Conservation (phyloP, 1,139 yeast species). For the Arxiozyma slooffiae region DNA sequence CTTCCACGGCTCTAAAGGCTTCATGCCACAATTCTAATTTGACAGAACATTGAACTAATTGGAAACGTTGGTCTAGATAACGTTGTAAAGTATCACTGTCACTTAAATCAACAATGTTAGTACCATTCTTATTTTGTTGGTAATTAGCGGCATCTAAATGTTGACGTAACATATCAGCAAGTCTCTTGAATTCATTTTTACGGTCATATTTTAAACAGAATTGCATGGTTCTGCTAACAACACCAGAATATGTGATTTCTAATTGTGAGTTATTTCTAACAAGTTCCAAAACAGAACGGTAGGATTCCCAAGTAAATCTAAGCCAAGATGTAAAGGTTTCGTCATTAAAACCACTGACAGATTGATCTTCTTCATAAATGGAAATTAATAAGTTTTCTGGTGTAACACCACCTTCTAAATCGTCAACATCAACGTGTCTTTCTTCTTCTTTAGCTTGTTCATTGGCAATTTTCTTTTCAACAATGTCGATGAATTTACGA, state of each 20-base stretch:
- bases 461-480: constrained; percentile 80
- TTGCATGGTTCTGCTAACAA: constrained; percentile 78
- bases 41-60: constrained; percentile 84
- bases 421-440: constrained; percentile 40
- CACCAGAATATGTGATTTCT: constrained; percentile 77
- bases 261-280: constrained; percentile 86
- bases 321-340: constrained; percentile 95
- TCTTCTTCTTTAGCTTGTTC: constrained; percentile 62
- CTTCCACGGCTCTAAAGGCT: constrained; percentile 94
- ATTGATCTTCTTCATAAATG: constrained; percentile 84
- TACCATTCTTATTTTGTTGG: constrained; percentile 39
- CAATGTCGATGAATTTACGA: constrained; percentile 60
- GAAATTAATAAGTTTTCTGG: constrained; percentile 88
- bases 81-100: constrained; percentile 90
- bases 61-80: constrained; percentile 85
- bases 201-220: constrained; percentile 82
- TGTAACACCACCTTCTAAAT: constrained; percentile 68
- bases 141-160: constrained; percentile 74
- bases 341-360: constrained; percentile 61
- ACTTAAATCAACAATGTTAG: constrained; percentile 57
- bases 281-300: constrained; percentile 80
- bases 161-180: constrained; percentile 83
- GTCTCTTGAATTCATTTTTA: constrained; percentile 88
- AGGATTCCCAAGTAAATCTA: constrained; percentile 94
- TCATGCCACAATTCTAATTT: constrained; percentile 97